phyloP scores from a whole-genome alignment of 345 rosid genomes.

The Syzygium jambos region DNA sequence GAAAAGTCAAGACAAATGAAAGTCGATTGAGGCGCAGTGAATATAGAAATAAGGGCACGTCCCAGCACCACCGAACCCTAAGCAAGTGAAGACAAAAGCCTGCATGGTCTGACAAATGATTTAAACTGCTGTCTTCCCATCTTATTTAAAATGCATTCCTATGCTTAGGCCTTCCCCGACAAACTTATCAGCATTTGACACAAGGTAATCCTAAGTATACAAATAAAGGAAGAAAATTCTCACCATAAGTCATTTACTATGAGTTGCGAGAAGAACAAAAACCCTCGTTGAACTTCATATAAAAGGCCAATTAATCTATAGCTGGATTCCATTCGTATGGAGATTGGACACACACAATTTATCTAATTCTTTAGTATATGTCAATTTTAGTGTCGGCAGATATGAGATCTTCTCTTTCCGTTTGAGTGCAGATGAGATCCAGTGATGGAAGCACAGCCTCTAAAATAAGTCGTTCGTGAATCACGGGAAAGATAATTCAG shows the following conservation, averaged over 20 bases:
- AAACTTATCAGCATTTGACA: not conserved
- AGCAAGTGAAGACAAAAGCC: not conserved
- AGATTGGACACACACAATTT: not conserved
- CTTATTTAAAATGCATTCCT: not conserved
- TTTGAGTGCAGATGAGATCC: not conserved
- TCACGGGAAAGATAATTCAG: not conserved
- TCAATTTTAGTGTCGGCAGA: not conserved
- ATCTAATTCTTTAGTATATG: not conserved
- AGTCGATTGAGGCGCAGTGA: not conserved
- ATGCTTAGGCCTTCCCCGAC: not conserved
- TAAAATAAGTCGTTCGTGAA: not conserved
- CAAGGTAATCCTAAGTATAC: not conserved
- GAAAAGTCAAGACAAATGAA: not conserved
- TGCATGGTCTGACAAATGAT: not conserved
- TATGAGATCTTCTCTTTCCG: not conserved
- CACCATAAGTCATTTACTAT: not conserved
- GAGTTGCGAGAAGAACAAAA: not conserved
- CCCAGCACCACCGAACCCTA: not conserved
- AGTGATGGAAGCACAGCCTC: not conserved
- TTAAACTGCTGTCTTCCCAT: not conserved
- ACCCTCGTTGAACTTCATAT: not conserved
- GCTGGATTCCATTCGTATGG: not conserved
- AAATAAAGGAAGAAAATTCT: not conserved
- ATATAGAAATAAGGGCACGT: not conserved
- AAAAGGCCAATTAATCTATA: not conserved